phyloP scores from a whole-genome alignment of 208 protist genomes.

The Crithidia mellificae region DNA sequence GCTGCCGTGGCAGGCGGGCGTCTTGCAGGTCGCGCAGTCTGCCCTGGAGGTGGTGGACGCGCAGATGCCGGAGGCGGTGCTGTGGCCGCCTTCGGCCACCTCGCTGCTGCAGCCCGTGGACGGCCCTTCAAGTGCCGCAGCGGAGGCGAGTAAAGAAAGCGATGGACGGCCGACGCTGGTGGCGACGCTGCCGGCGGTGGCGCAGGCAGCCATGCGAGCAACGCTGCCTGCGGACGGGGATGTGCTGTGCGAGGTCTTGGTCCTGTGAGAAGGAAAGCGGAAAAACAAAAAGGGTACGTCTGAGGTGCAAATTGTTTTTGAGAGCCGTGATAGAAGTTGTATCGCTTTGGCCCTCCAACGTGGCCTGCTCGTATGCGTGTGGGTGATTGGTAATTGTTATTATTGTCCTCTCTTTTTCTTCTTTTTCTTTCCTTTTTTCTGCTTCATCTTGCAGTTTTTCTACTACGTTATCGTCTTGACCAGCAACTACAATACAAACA shows the following conservation, averaged over 20 bases:
- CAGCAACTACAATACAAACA: not conserved
- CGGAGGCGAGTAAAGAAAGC: not conserved
- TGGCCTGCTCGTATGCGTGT: too few species aligned
- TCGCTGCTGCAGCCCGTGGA: conserved; percentile 15
- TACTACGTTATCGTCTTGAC: too few species aligned
- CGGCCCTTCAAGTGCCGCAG: not conserved
- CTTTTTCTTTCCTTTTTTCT: too few species aligned
- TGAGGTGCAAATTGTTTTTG: too few species aligned
- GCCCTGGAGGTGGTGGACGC: conserved; percentile 62
- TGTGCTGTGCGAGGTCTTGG: conserved; percentile 47
- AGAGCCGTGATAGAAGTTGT: too few species aligned
- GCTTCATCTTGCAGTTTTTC: too few species aligned
- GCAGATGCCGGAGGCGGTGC: conserved; percentile 27
- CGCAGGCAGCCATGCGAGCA: conserved; percentile 23
- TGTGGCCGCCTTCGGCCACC: conserved; percentile 51
- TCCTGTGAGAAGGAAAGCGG: conserved; percentile 44
- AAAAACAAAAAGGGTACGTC: too few species aligned
- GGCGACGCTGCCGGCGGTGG: conserved; percentile 20
- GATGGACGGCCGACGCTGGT: conserved; percentile 1
- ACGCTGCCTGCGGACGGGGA: conserved; percentile 4
- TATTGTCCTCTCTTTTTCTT: too few species aligned
- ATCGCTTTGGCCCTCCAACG: too few species aligned
- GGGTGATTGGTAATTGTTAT: too few species aligned
- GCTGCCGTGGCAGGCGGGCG: conserved; percentile 67
- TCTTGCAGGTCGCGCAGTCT: conserved; percentile 36